Base-by-base conservation (phyloP, 306 rosid genomes). In the barrel medic (Medicago truncatula) region DNA sequence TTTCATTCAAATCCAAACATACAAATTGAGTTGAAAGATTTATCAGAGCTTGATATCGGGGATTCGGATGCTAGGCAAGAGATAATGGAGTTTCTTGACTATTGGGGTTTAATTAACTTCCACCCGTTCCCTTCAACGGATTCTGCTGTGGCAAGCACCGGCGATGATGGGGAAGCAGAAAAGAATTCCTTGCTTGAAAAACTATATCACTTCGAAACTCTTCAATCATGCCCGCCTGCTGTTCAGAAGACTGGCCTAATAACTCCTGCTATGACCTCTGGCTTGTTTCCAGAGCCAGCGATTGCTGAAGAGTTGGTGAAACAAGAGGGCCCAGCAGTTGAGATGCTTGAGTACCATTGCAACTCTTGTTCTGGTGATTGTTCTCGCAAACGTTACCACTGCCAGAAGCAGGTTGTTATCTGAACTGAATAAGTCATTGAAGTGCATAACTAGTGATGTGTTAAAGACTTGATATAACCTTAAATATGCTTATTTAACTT, bases 331-430 rank as follows among this genome's bases (percentile, higher is more conserved):
- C 92, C 98, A 73, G 73, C 87, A 79, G 91, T 93, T 72, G 98
- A 81, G 81, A 63, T 81, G 74, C 85, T 81, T 38, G 85, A 93
- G 91, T 93, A 91, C 88, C 98, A 93, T 70, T 93, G 98, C 86
- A 93, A 93, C 87, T 93, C 97, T 38, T 93, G 98, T 83, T 85
- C 97, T 25, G 96, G 93, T 80, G 98, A 93, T 87, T 93, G 98
- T 82, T 93, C 98, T 72, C 96, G 93, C 83, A 91, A 91, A 81
- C 98, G 98, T 21, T 93, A 91, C 91, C 98, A 93, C 87, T 93
- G 98, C 89, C 98, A 93, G 89, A 93, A 93, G 92, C 96, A 89
- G 97, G 98, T 93, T 77, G 67, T 67, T 79, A 54, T 58, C 61
- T 64, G 76, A 47, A 64, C 46, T 79, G 52, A 67, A 67, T 66